Percentiles rank a stretch among this genome's conserved stretches.
Evolutionary conservation across 75 land plant genomes (phyloP).

Genomic region (Pseudotsuga menziesii): DNA sequence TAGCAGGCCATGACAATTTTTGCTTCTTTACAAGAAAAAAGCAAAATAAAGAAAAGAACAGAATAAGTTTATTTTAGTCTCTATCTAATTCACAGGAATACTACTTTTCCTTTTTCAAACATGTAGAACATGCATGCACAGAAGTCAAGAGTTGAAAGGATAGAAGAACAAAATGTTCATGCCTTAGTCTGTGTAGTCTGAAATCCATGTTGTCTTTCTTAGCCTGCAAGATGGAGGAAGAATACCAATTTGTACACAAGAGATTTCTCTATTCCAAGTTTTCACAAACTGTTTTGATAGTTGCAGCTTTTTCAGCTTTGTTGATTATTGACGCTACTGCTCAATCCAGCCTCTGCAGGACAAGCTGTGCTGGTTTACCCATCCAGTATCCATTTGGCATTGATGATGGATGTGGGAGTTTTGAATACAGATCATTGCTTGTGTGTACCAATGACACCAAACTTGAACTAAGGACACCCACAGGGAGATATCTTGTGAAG

Average conservation of each 20-base stretch:
- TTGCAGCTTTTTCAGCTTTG: not conserved
- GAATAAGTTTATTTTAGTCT: too few species aligned
- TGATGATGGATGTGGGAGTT: conserved; percentile 72
- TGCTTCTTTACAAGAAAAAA: too few species aligned
- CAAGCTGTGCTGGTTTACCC: conserved; percentile 43
- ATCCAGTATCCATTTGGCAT: conserved; percentile 61
- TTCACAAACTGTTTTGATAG: not conserved
- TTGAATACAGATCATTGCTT: conserved; percentile 55
- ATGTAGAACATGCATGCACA: too few species aligned
- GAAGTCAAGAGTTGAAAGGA: too few species aligned
- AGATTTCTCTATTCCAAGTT: not conserved
- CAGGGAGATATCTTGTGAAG: conserved; percentile 51
- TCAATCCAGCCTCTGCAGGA: conserved; percentile 42
- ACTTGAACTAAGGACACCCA: conserved; percentile 61
- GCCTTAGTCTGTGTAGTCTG: too few species aligned
- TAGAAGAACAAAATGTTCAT: too few species aligned
- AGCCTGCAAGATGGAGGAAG: not conserved
- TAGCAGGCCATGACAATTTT: too few species aligned
- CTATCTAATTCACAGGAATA: too few species aligned
- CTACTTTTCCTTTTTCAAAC: too few species aligned
- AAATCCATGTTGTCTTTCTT: too few species aligned
- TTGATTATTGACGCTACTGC: conserved; percentile 6
- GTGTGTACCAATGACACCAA: conserved; percentile 23
- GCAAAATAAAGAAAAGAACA: too few species aligned
- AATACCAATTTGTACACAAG: not conserved